A percentile compares a stretch with the other conserved stretches of the same genome.
These are phyloP conservation scores for Monilinia vaccinii-corymbosi DNA, from an alignment of 2,329 filamentous ascomycete genomes.

Conservation along the genomic window DNA sequence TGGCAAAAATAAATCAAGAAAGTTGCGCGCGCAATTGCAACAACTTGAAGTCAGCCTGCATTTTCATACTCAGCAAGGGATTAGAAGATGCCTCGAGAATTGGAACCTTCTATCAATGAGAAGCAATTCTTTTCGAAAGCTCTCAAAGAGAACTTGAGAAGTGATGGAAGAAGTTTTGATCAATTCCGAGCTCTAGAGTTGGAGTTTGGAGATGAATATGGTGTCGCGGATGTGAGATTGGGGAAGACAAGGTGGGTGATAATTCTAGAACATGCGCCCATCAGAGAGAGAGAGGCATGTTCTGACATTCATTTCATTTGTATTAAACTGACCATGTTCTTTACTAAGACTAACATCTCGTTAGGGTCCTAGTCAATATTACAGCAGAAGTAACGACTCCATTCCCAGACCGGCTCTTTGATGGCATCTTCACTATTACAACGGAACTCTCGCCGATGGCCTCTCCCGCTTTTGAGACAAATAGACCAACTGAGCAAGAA, in stretches of 20 bases:
- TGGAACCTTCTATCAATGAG: slow-evolving; percentile 82
- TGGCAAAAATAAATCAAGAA: slow-evolving; percentile 5
- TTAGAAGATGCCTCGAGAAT: slow-evolving; percentile 74
- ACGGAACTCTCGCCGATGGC: slow-evolving; percentile 90
- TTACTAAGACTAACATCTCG: neutral
- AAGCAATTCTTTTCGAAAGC: slow-evolving; percentile 78
- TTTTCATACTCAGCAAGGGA: neutral
- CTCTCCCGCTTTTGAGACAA: slow-evolving; percentile 80
- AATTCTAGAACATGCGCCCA: neutral
- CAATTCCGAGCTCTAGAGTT: slow-evolving; percentile 71
- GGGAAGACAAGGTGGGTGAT: slow-evolving; percentile 74
- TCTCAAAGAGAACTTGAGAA: slow-evolving; percentile 67
- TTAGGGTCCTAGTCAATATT: slow-evolving; percentile 72
- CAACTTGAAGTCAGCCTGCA: neutral
- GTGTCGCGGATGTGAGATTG: slow-evolving; percentile 75
- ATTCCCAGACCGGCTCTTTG: slow-evolving; percentile 81
- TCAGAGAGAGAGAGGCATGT: neutral
- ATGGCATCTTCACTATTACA: slow-evolving; percentile 87
- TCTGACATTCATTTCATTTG: neutral
- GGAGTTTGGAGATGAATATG: slow-evolving; percentile 82
- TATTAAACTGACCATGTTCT: neutral
- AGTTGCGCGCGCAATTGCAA: neutral
- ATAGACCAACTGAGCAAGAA: slow-evolving; percentile 75
- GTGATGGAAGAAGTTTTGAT: slow-evolving; percentile 77
- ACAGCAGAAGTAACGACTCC: slow-evolving; percentile 84